Evolutionary conservation across 1,284 basidiomycete species (phyloP).

Genomic region (Tausonia pullulans): DNA sequence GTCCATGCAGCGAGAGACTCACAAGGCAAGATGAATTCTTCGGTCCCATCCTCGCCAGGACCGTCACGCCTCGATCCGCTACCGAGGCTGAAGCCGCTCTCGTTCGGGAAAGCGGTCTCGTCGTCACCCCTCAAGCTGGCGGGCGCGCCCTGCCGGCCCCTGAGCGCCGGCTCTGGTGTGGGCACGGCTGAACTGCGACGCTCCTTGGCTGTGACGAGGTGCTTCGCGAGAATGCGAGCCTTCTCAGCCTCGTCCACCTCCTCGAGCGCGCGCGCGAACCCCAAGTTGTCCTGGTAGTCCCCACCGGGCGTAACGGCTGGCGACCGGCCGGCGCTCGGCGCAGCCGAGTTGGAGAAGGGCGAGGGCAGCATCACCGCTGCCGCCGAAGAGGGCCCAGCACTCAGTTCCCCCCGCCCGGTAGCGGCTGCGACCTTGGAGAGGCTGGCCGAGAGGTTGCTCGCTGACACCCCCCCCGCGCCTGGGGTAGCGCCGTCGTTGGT

Average conservation of each 20-base stretch:
- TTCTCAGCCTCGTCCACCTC: conserved; percentile 45
- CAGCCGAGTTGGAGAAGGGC: not conserved
- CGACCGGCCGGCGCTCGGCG: not conserved
- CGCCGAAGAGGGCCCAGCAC: not conserved
- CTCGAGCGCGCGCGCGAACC: conserved; percentile 1
- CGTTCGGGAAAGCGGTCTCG: conserved; percentile 1
- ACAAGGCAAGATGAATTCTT: conserved; percentile 66
- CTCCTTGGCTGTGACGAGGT: conserved; percentile 66
- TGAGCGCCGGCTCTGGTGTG: conserved; percentile 17
- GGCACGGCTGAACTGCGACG: conserved; percentile 32
- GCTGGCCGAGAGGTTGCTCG: not conserved
- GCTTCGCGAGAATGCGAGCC: conserved; percentile 61
- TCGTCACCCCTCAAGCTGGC: not conserved
- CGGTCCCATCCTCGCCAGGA: conserved; percentile 39
- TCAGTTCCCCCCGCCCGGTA: not conserved
- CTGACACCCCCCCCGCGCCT: not conserved
- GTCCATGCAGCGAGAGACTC: too few species aligned
- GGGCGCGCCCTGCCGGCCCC: conserved; percentile 8
- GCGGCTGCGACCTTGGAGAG: not conserved
- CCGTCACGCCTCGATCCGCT: conserved; percentile 12
- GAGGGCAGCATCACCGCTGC: not conserved
- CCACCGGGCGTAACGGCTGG: not conserved
- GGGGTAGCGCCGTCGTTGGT: not conserved
- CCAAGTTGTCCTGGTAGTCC: not conserved
- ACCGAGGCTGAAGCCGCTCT: conserved; percentile 14